Conservation (phyloP, 2,329 filamentous ascomycete species). For the Cladosporium sp. region DNA sequence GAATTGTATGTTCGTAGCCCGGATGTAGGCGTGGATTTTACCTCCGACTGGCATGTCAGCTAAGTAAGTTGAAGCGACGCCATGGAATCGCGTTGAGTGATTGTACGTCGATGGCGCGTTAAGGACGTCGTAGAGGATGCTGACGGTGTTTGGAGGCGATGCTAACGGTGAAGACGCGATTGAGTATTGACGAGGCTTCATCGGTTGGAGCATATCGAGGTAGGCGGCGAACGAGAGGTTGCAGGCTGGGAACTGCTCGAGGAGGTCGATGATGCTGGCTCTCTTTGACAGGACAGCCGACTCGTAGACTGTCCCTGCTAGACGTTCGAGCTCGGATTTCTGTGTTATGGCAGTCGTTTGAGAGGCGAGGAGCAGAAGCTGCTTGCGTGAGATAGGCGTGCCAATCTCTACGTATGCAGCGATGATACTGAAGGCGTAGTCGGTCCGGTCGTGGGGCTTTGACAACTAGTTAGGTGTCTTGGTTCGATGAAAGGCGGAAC, state of each 20-base stretch:
- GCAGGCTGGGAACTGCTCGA: conserved; percentile 62
- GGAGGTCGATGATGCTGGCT: conserved; percentile 60
- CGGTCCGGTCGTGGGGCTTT: conserved; percentile 25
- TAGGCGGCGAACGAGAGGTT: conserved; percentile 63
- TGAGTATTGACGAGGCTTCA: conserved; percentile 32
- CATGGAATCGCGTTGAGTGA: conserved; percentile 34
- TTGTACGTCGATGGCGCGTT: conserved; percentile 21
- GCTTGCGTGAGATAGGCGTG: conserved; percentile 56
- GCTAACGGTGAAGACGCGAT: conserved; percentile 30
- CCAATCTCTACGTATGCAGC: conserved; percentile 72
- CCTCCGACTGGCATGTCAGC: conserved; percentile 41
- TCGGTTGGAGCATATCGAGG: conserved; percentile 30
- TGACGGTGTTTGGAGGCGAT: conserved; percentile 21
- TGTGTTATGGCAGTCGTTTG: conserved; percentile 17
- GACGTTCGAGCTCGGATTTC: conserved; percentile 53
- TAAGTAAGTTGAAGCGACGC: conserved; percentile 45
- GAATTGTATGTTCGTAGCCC: conserved; percentile 43
- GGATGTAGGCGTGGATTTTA: conserved; percentile 42
- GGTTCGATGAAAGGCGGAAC: conserved; percentile 59
- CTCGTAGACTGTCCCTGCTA: conserved; percentile 45
- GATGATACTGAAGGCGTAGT: conserved; percentile 48
- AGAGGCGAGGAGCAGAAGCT: conserved; percentile 44
- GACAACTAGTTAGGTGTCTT: conserved; percentile 58
- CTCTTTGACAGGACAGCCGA: conserved; percentile 50
- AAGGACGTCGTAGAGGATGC: conserved; percentile 65